Conservation (phyloP, 2,329 filamentous ascomycete genomes). For the Microthyrium microscopicum region DNA sequence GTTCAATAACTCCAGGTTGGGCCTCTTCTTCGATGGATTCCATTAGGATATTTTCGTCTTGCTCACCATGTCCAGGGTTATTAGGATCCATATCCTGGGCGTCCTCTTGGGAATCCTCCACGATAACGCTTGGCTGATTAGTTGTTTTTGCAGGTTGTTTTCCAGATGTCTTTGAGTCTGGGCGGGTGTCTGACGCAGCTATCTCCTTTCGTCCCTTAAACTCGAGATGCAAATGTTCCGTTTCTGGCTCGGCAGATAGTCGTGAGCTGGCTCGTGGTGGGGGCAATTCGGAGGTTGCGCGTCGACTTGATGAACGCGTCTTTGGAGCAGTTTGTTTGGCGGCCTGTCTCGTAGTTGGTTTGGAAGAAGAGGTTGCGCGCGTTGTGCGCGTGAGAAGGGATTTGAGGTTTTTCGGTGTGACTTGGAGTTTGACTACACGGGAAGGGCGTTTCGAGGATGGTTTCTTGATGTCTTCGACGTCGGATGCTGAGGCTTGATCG, state of each 20-base stretch:
- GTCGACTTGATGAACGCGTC: too few relatives aligned
- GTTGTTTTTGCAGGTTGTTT: constrained; percentile 21
- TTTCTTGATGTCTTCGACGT: constrained; percentile 13
- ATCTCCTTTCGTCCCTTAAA: too few relatives aligned
- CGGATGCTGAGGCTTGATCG: constrained; percentile 11
- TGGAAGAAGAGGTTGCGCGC: too few relatives aligned
- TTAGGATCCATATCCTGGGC: constrained; percentile 19
- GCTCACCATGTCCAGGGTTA: constrained; percentile 14
- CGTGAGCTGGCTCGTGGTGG: too few relatives aligned
- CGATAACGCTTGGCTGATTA: constrained; percentile 31
- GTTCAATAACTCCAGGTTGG: not conserved
- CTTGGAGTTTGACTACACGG: too few relatives aligned
- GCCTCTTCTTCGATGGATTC: constrained; percentile 14
- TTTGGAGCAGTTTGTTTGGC: too few relatives aligned
- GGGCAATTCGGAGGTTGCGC: too few relatives aligned
- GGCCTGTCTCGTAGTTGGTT: too few relatives aligned
- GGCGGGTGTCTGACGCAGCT: constrained; percentile 15
- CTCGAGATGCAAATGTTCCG: too few relatives aligned
- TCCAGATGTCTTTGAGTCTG: constrained; percentile 10
- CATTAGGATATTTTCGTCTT: constrained; percentile 8
- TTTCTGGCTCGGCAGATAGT: too few relatives aligned
- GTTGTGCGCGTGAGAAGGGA: too few relatives aligned
- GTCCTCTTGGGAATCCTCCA: constrained; percentile 36
- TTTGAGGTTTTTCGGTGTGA: too few relatives aligned
- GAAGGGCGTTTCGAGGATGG: constrained; percentile 13